Conservation (phyloP, 352 stramenopile genomes). For the Phytopythium litorale region DNA sequence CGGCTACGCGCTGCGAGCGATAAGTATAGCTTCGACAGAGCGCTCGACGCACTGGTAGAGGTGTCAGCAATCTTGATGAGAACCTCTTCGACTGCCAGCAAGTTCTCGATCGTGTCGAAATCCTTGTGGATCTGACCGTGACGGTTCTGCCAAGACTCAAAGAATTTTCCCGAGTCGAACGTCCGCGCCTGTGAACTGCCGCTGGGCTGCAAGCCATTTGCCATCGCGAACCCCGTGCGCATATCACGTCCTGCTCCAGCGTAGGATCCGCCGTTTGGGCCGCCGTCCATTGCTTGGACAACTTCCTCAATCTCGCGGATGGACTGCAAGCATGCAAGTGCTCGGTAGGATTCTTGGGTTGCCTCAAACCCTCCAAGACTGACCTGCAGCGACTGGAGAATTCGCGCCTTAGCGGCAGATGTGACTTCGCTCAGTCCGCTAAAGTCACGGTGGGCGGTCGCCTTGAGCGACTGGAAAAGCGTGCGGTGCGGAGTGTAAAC, state of each 20-base stretch:
- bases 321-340: conserved; percentile 49
- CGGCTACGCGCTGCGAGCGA: conserved; percentile 51
- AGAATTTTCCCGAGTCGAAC: conserved; percentile 10
- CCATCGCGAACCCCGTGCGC: conserved; percentile 11
- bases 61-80: conserved; percentile 40
- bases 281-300: conserved; percentile 11
- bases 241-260: neutral
- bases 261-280: neutral
- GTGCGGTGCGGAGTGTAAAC: conserved; percentile 50
- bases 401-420: conserved; percentile 36
- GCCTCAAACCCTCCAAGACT: conserved; percentile 69
- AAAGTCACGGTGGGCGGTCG: conserved; percentile 53
- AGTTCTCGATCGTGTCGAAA: conserved; percentile 55
- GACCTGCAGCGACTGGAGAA: conserved; percentile 48
- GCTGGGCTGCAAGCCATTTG: neutral
- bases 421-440: conserved; percentile 29
- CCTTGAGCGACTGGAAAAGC: conserved; percentile 50
- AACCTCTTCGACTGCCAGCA: conserved; percentile 60
- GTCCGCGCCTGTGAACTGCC: neutral
- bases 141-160: conserved; percentile 41
- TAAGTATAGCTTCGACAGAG: conserved; percentile 52
- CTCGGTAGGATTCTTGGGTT: conserved; percentile 52
- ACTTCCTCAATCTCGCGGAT: conserved; percentile 65
- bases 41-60: conserved; percentile 11
- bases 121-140: conserved; percentile 38